Evolutionary conservation across 495 filamentous ascomycete species (phyloP), one percentile per base, ranked within the genome.

Genomic region (Tuber microsphaerosporum): DNA sequence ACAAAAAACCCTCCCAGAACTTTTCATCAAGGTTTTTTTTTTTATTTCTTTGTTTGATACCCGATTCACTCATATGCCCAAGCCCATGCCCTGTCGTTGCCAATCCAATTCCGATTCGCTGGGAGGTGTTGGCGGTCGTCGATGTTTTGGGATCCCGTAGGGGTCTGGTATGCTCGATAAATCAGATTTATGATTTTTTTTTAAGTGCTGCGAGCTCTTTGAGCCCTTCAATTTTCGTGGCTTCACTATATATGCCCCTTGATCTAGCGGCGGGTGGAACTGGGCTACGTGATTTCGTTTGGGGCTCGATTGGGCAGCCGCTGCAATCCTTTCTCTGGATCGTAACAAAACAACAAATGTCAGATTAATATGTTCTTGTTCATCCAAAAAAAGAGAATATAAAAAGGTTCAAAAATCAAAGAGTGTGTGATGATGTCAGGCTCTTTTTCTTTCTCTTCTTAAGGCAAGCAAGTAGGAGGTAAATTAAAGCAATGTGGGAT

Each of bases 101-200:
- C 78, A 73, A 70, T 81, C 73, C 56, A 78, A 56, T 72, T 82
- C 81, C 5, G 78, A 70, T 77, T 82, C 81, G 51, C 81, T 82
- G 71, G 81, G 81, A 70, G 81, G 81, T 71, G 81, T 82, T 43
- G 81, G 81, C 20, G 81, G 81, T 7, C 81, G 77, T 48, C 68
- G 78, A 68, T 76, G 81, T 44, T 74, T 82, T 70, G 81, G 81
- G 71, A 81, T 75, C 71, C 78, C 51, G 73, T 82, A 82, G 75
- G 73, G 77, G 73, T 82, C 76, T 82, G 69, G 70, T 56, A 71
- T 65, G 34, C n/a, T 44, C 73, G 78, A 17, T 65, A 61, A 7
- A 45, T 81, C 75, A 71, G 74, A 48, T 68, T 77, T 74, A 51
- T 71, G 46, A 74, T 44, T 71, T 61, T 41, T 77, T 48, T 68